phyloP scores from a whole-genome alignment of 208 protist genomes.

The Acanthamoeba culbertsoni region DNA sequence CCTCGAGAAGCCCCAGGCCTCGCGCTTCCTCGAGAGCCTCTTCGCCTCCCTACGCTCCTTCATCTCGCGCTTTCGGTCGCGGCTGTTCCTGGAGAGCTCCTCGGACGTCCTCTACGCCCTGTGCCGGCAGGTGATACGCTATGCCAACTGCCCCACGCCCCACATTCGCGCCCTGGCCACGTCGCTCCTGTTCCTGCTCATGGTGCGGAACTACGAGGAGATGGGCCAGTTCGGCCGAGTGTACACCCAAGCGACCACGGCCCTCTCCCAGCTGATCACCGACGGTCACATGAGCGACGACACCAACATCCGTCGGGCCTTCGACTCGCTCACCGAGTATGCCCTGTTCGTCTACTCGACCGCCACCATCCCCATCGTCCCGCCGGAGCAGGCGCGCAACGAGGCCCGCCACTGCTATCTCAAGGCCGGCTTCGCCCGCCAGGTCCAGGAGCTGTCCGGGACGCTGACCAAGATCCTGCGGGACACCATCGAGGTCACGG shows the following conservation, averaged over 20 bases:
- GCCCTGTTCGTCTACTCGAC: conserved; percentile 40
- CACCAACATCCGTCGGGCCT: not conserved
- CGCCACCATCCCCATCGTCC: not conserved
- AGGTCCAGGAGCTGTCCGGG: conserved; percentile 33
- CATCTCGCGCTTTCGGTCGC: conserved; percentile 23
- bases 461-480: conserved; percentile 66
- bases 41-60: not conserved
- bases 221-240: conserved; percentile 47
- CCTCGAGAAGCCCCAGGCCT: not conserved
- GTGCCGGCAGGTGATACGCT: conserved; percentile 24
- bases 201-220: conserved; percentile 54
- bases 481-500: conserved; percentile 64
- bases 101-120: not conserved
- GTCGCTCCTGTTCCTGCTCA: conserved; percentile 48
- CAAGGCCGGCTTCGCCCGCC: conserved; percentile 32
- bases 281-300: conserved; percentile 48
- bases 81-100: conserved; percentile 1
- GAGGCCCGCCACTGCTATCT: conserved; percentile 10
- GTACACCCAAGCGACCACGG: conserved; percentile 49
- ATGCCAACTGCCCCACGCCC: not conserved
- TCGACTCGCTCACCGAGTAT: conserved; percentile 44
- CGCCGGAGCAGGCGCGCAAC: not conserved
- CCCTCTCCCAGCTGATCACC: conserved; percentile 53
- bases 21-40: not conserved
- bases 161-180: not conserved